Base-by-base conservation (phyloP, 345 rosid species). In the Eutrema heterophyllum region DNA sequence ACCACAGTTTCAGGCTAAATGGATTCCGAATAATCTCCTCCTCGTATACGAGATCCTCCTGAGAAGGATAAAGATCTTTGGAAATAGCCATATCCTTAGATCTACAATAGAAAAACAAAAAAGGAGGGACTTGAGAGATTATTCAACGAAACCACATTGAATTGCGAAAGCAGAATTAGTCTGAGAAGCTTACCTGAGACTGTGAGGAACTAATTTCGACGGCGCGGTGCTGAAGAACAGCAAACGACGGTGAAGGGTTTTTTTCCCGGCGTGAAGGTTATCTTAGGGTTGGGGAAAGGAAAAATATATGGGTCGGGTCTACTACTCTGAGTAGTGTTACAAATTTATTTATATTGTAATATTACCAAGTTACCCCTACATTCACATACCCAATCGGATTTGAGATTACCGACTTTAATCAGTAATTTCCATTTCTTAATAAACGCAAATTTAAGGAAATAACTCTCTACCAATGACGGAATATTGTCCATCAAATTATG, bases 21-120 rank as follows among this genome's bases (percentile, higher is more conserved):
- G 96, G 95, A 58, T 94, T 94, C 3, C 99, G 83, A 18, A 95
- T 46, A 3, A 95, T 78, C 85, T 95, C 99, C 39, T 95, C 99
- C 64, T 95, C 98, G 45, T 86, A 95, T 8, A 84, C 67, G 21
- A 92, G 91, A 59, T 95, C 98, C 11, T 90, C 97, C 29, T 87
- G 81, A 7, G 97, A 92, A 0, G 99, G 97, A 78, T 90, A 95
- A 0, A 95, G 84, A 62, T 90, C 98, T 73, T 80, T 83, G 7
- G 98, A 79, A 7, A 94, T 83, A 15, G 92, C 78, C 93, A 92
- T 92, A 5, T 9, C 10, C 54, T 33, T 50, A 67, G 78, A 75
- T 74, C 78, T 74, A 32, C 44, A 32, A 65, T 11, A 5, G 53
- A 21, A 9, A 2, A 27, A 40, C 7, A 26, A 39, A 6, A 36